Evolutionary conservation across 768 basidiomycete species (phyloP), one percentile per base, ranked within the genome.

Genomic region (Ramaria sp.): DNA sequence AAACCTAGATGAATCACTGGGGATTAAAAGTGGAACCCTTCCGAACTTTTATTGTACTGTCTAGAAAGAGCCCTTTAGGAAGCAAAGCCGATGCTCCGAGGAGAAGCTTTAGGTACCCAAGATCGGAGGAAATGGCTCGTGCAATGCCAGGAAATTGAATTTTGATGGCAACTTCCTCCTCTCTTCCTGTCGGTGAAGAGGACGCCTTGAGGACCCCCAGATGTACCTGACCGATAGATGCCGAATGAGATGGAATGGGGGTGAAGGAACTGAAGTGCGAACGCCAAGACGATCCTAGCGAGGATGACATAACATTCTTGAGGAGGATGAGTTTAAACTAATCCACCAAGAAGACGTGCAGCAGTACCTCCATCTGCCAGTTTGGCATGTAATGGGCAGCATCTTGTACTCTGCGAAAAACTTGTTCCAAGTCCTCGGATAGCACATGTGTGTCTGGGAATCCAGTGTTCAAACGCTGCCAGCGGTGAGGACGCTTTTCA

Each of bases 381-480:
- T 95, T 86, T 0, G 95, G 95, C 95, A 99, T 99, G 65, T 97
- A 97, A 67, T 99, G 91, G 1, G 95, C 95, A 60, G 85, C 82
- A 60, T 95, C 89, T 64, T 98, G 95, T 0, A 99, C 94, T 27
- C 85, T 74, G 49, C 91, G 79, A 61, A 99, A 83, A 28, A 99
- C 85, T 52, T 79, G 76, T 63, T 97, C 93, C 3, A 97, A 69
- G 59, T 95, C 91, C 0, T 86, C 78, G 0, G 94, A 89, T 1
- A 99, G 73, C 36, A 88, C 71, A 58, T 95, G 85, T 0, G 91
- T 88, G 66, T 99, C 95, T 97, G 60, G 9, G 42, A 25, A 8
- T 48, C 15, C 7, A n/a, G 2, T 16, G 8, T 22, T 16, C 39
- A 41, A n/a, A n/a, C 39, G 16, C 6, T 2, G 18, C 39, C 8